These are phyloP conservation scores for Suillus brevipes DNA, from an alignment of 768 basidiomycete genomes.

Conservation along the genomic window DNA sequence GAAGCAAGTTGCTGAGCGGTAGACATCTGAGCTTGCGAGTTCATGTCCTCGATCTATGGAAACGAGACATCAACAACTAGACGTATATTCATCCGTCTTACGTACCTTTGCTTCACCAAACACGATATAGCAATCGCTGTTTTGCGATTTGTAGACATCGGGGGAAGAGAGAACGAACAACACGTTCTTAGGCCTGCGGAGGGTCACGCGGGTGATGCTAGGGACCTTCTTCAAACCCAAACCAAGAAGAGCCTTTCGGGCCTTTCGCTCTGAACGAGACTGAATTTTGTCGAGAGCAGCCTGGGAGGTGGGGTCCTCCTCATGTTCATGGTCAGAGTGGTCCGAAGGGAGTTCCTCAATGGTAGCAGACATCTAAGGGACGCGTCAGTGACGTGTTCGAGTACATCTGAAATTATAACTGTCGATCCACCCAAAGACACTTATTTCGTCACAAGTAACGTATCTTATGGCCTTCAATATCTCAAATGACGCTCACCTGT, in stretches of 20 bases:
- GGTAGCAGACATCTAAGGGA: slow-evolving; percentile 67
- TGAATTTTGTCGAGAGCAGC: slow-evolving; percentile 91
- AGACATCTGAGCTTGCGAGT: slow-evolving; percentile 71
- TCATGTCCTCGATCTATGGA: slow-evolving; percentile 84
- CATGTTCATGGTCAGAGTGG: slow-evolving; percentile 74
- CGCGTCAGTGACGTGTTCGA: slow-evolving; percentile 25
- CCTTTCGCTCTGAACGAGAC: slow-evolving; percentile 92
- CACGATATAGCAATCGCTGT: slow-evolving; percentile 98
- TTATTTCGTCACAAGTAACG: not conserved
- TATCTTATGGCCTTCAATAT: not conserved
- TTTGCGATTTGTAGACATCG: slow-evolving; percentile 97
- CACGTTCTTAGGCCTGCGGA: slow-evolving; percentile 94
- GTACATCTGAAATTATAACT: slow-evolving; percentile 28
- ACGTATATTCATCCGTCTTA: not conserved
- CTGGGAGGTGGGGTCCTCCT: slow-evolving; percentile 82
- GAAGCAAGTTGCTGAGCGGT: slow-evolving; percentile 77
- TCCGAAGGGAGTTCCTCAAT: slow-evolving; percentile 85
- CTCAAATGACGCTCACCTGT: slow-evolving; percentile 21
- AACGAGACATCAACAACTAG: not conserved
- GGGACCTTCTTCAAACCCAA: slow-evolving; percentile 92
- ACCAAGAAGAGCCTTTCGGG: slow-evolving; percentile 87
- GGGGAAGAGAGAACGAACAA: slow-evolving; percentile 92
- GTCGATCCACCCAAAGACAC: slow-evolving; percentile 30
- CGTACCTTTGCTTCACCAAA: slow-evolving; percentile 94
- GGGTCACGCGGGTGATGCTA: slow-evolving; percentile 91